phyloP scores from a whole-genome alignment of 805 yeast species.

The Candida maris region DNA sequence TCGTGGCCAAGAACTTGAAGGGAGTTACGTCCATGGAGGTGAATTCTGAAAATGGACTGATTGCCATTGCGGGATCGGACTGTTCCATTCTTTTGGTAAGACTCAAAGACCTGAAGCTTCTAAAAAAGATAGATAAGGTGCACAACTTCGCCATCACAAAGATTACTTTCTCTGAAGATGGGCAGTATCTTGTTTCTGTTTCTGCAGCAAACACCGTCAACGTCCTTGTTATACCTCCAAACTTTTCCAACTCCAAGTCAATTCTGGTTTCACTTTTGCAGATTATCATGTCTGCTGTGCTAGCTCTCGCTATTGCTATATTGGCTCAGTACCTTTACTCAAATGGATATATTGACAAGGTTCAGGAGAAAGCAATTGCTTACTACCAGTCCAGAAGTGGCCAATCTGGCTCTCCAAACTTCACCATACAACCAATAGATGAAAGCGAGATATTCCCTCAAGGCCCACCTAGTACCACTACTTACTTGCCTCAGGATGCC shows the following conservation, averaged over 20 bases:
- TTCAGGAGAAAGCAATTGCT: conserved; percentile 18
- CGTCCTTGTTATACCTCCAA: conserved; percentile 56
- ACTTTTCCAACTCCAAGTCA: conserved; percentile 40
- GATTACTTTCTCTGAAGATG: conserved; percentile 65
- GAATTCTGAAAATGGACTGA: conserved; percentile 34
- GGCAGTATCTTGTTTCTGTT: conserved; percentile 62
- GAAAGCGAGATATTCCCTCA: conserved; percentile 17
- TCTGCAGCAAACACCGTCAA: conserved; percentile 75
- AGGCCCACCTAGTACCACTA: conserved; percentile 19
- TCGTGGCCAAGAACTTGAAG: conserved; percentile 45
- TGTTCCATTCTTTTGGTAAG: conserved; percentile 59
- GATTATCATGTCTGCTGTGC: conserved; percentile 21
- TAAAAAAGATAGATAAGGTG: conserved; percentile 53
- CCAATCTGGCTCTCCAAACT: conserved; percentile 32
- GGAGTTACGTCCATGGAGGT: conserved; percentile 56
- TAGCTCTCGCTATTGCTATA: conserved; percentile 24
- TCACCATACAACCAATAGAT: conserved; percentile 31
- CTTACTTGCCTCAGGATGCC: conserved; percentile 15
- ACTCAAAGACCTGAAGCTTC: conserved; percentile 45
- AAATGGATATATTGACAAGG: conserved; percentile 26
- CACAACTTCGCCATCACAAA: conserved; percentile 79
- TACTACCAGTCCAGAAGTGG: conserved; percentile 24
- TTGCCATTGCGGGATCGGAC: conserved; percentile 63
- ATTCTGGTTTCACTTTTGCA: conserved; percentile 25
- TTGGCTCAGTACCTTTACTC: conserved; percentile 26